Conservation (phyloP, 306 rosid species). For the Glycine latifolia region DNA sequence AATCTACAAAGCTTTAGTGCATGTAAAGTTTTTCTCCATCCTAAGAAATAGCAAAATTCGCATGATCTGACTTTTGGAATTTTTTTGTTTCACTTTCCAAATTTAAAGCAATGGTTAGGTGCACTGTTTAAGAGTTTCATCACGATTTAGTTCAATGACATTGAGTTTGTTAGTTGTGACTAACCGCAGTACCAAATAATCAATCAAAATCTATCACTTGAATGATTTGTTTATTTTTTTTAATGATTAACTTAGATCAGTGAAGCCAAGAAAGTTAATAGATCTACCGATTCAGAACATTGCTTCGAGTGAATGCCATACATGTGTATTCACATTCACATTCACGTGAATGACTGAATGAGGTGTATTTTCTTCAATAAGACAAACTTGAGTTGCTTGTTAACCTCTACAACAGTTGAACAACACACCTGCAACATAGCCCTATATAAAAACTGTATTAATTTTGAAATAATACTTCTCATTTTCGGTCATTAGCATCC, state of each 20-base stretch:
- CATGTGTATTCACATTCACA: slow-evolving; percentile 24
- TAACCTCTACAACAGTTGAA: not conserved
- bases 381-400: not conserved
- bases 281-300: not conserved
- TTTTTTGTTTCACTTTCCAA: not conserved
- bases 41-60: not conserved
- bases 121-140: too few species aligned
- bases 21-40: not conserved
- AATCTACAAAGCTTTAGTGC: not conserved
- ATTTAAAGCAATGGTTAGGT: too few species aligned
- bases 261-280: not conserved
- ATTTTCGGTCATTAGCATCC: not conserved
- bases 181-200: not conserved
- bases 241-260: not conserved
- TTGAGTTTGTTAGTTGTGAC: not conserved
- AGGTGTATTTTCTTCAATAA: too few species aligned
- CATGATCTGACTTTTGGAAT: not conserved
- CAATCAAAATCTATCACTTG: not conserved
- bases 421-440: too few species aligned
- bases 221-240: not conserved
- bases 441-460: not conserved
- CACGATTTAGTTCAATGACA: not conserved
- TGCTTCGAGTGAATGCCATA: too few species aligned
- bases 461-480: not conserved
- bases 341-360: not conserved